Evolutionary conservation across 805 yeast genomes (phyloP).

Genomic region (Yamadazyma akitaensis): DNA sequence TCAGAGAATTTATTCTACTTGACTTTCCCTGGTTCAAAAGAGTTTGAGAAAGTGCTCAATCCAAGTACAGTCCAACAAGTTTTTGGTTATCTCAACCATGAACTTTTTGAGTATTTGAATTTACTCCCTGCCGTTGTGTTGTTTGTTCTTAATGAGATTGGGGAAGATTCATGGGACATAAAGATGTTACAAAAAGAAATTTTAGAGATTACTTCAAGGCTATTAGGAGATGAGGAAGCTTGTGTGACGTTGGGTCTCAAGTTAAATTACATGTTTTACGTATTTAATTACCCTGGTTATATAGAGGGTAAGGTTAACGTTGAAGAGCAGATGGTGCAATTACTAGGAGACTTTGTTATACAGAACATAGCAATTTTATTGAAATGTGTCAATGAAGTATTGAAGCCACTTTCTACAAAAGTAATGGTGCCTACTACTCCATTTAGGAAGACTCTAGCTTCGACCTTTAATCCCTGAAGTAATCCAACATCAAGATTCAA

Average conservation of each 20-base stretch:
- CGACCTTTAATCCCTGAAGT: background rate
- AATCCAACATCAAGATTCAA: no score
- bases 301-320: slow-evolving; percentile 2
- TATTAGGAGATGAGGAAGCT: background rate
- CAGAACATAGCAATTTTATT: background rate
- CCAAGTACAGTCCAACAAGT: background rate
- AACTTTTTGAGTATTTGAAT: slow-evolving; percentile 11
- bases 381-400: background rate
- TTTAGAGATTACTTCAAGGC: slow-evolving; percentile 6
- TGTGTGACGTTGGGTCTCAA: background rate
- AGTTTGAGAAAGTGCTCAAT: background rate
- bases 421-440: background rate
- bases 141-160: slow-evolving; percentile 9
- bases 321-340: slow-evolving; percentile 10
- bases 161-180: slow-evolving; percentile 3
- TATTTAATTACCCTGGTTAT: slow-evolving; percentile 9
- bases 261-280: slow-evolving; percentile 4
- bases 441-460: background rate
- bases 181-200: background rate
- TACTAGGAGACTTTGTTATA: slow-evolving; percentile 9
- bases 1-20: slow-evolving; percentile 11
- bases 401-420: background rate
- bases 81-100: slow-evolving; percentile 8
- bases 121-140: slow-evolving; percentile 10
- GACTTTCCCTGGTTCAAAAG: background rate